Conservation (phyloP, 768 basidiomycete genomes). For the Exidia glandulosa region DNA sequence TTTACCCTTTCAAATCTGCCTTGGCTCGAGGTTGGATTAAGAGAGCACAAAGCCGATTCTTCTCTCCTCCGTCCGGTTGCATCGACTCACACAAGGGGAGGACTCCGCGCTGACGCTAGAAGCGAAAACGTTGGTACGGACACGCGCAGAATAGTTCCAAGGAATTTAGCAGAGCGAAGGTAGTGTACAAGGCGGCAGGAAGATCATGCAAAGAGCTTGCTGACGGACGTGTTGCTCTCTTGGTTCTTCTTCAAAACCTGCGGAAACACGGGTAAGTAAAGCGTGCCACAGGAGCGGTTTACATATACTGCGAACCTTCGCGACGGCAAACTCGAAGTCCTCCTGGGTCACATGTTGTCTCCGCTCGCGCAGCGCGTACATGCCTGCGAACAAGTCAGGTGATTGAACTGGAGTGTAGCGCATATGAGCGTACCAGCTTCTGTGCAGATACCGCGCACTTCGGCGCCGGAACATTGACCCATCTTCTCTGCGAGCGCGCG, state of each 20-base stretch:
- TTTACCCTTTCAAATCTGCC: too few relatives aligned
- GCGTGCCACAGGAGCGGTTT: not conserved
- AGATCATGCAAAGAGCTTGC: slow-evolving; percentile 80
- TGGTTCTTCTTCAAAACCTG: slow-evolving; percentile 93
- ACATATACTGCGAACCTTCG: slow-evolving; percentile 48
- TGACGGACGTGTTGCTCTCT: slow-evolving; percentile 86
- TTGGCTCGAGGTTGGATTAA: too few relatives aligned
- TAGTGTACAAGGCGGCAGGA: not conserved
- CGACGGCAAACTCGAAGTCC: slow-evolving; percentile 97
- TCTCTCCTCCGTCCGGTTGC: too few relatives aligned
- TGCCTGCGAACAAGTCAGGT: slow-evolving; percentile 39
- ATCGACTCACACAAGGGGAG: too few relatives aligned
- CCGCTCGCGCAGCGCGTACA: slow-evolving; percentile 94
- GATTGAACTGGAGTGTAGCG: not conserved
- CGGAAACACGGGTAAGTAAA: not conserved
- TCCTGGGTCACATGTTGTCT: slow-evolving; percentile 97
- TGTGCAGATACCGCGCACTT: slow-evolving; percentile 94
- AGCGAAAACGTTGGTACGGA: too few relatives aligned
- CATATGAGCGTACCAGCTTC: slow-evolving; percentile 61
- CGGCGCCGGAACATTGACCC: slow-evolving; percentile 97
- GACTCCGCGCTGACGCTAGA: too few relatives aligned
- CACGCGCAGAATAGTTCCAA: too few relatives aligned
- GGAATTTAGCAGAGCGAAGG: too few relatives aligned
- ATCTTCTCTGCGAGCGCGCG: slow-evolving; percentile 95
- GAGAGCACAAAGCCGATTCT: too few relatives aligned